Percentiles rank a stretch among this genome's conserved stretches.
Evolutionary conservation across 73 alveolate genomes (phyloP).

Genomic region (Durusdinium trenchii): DNA sequence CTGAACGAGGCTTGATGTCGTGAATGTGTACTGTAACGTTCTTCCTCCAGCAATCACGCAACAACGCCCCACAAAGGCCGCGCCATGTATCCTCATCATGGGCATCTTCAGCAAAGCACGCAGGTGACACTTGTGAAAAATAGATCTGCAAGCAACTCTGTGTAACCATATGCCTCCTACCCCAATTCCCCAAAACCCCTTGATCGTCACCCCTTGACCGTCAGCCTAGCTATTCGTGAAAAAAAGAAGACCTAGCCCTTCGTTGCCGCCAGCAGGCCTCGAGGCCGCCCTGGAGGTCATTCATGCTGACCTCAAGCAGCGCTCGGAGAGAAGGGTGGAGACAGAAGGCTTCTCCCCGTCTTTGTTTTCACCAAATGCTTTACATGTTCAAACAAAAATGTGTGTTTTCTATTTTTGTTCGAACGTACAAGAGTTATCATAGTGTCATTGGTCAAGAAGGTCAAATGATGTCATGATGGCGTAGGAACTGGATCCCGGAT

Average conservation of each 20-base stretch:
- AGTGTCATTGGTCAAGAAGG: not conserved
- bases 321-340: not conserved
- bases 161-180: no score
- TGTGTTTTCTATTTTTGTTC: not conserved
- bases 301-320: slow-evolving; percentile 39
- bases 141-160: no score
- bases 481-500: not conserved
- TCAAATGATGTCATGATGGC: not conserved
- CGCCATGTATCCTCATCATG: no score
- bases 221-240: no score
- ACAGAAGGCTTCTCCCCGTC: not conserved
- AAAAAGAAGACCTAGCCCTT: not conserved
- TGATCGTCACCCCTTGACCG: no score
- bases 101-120: no score
- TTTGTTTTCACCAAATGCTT: not conserved
- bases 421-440: not conserved
- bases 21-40: no score
- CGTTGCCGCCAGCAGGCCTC: not conserved
- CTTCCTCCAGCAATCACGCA: no score
- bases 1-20: no score
- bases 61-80: no score
- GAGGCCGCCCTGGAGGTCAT: slow-evolving; percentile 62
- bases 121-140: no score
- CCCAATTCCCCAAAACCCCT: no score
- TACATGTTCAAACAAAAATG: not conserved